Evolutionary conservation across 495 filamentous ascomycete species (phyloP), one percentile per base, ranked within the genome.

Genomic region (Durotheca rogersii): DNA sequence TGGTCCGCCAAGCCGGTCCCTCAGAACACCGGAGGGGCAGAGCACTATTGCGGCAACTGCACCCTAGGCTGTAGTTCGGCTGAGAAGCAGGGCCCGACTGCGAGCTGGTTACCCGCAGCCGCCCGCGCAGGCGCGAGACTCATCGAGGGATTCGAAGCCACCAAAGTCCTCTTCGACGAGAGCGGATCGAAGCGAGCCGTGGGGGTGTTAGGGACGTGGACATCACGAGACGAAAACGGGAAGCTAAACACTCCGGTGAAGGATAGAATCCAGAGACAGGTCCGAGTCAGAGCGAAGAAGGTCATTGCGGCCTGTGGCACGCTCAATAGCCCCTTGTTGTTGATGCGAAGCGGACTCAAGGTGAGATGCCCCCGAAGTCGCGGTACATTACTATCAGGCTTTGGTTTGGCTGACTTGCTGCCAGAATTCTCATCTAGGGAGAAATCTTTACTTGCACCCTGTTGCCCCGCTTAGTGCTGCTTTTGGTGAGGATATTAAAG

Each of bases 31-130:
- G 86, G 84, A 1, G 79, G 78, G 1, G 70, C 75, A 1, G 71
- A 77, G 35, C 90, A 95, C 61, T 79, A 86, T 51, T 90, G 86
- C 58, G 89, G 90, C 1, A 81, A 88, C 59, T 96, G 91, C 65
- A 80, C 79, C 3, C 59, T 87, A 47, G 91, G 91, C 6, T 96
- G 91, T 61, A 78, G 80, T 4, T 72, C 76, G 0, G 78, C 73
- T 14, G 81, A 83, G 52, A 95, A 95, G 60, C 84, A 89, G 67
- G 88, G 88, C 0, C 88, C 90, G 0, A 82, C 79, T 0, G 81
- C 86, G 25, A 80, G 81, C 2, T 96, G 84, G 74, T 73, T 96
- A 16, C 84, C 83, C 0, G 89, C 91, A 65, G 90, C 91, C 2
- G 82, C 78, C 1, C 76, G 73, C 41, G 81, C 84, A 2, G 90